These are phyloP conservation scores for Candida railenensis DNA, from an alignment of 805 yeast species.

Conservation along the genomic window DNA sequence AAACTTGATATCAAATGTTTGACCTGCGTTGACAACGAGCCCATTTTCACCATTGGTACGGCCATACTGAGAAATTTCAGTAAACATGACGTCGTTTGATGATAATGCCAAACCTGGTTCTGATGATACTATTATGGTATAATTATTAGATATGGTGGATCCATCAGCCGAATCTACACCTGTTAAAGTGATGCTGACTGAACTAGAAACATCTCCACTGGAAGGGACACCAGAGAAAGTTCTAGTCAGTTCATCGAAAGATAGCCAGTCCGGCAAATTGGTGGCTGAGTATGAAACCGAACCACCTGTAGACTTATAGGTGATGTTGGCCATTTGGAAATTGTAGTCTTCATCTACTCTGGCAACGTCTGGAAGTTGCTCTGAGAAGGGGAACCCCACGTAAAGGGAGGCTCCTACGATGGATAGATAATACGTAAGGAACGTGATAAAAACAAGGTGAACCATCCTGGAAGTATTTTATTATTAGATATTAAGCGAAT, in stretches of 20 bases:
- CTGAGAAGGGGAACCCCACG: constrained; percentile 72
- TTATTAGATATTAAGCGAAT: neutral
- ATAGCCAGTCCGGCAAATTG: constrained; percentile 74
- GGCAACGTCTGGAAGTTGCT: constrained; percentile 88
- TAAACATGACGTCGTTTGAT: constrained; percentile 41
- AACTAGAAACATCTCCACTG: constrained; percentile 40
- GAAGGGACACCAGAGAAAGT: constrained; percentile 71
- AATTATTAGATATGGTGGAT: constrained; percentile 42
- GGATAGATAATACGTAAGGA: constrained; percentile 8
- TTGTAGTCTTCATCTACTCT: constrained; percentile 59
- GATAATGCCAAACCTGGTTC: constrained; percentile 54
- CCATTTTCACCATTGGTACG: constrained; percentile 75
- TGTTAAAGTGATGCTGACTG: constrained; percentile 45
- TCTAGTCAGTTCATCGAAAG: constrained; percentile 61
- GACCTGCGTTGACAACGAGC: constrained; percentile 69
- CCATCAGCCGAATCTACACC: constrained; percentile 67
- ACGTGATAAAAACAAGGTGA: neutral
- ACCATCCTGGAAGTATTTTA: neutral
- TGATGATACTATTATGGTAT: constrained; percentile 59
- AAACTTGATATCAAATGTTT: constrained; percentile 64
- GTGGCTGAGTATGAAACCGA: constrained; percentile 54
- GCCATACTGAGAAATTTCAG: constrained; percentile 63
- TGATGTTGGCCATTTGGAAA: constrained; percentile 68
- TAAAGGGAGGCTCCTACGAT: constrained; percentile 45
- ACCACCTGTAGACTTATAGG: constrained; percentile 49